Conservation (phyloP, 169 alveolate species). For the Blepharisma undulans region DNA sequence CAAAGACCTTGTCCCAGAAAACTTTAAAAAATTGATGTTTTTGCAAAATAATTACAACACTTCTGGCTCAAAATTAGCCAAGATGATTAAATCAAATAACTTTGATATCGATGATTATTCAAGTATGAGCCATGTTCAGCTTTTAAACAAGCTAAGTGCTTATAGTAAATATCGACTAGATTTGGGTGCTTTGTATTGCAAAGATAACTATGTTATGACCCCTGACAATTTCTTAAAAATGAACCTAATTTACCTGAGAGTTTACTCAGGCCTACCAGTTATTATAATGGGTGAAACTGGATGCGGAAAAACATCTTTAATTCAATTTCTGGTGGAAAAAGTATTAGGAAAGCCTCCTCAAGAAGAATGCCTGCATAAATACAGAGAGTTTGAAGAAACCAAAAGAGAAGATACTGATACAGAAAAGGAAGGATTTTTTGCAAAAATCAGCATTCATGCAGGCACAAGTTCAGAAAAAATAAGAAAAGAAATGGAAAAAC, state of each 20-base stretch:
- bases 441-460: conserved; percentile 53
- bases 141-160: not conserved
- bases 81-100: not conserved
- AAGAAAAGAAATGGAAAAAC: not conserved
- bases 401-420: not conserved
- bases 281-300: conserved; percentile 77
- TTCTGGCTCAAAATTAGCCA: not conserved
- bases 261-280: conserved; percentile 61
- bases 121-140: not conserved
- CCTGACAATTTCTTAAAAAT: conserved; percentile 68
- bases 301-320: conserved; percentile 59
- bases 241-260: conserved; percentile 55
- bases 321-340: conserved; percentile 25
- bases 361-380: not conserved
- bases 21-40: not conserved
- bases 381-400: not conserved
- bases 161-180: not conserved
- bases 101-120: not conserved
- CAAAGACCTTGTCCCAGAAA: not conserved
- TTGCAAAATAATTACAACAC: not conserved
- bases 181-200: not conserved
- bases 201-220: conserved; percentile 1
- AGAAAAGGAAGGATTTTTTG: not conserved
- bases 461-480: conserved; percentile 52
- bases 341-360: not conserved